A percentile compares a stretch with the other conserved stretches of the same genome.
Conservation (phyloP, 2,329 filamentous ascomycete species). For the Neonectria magnoliae region DNA sequence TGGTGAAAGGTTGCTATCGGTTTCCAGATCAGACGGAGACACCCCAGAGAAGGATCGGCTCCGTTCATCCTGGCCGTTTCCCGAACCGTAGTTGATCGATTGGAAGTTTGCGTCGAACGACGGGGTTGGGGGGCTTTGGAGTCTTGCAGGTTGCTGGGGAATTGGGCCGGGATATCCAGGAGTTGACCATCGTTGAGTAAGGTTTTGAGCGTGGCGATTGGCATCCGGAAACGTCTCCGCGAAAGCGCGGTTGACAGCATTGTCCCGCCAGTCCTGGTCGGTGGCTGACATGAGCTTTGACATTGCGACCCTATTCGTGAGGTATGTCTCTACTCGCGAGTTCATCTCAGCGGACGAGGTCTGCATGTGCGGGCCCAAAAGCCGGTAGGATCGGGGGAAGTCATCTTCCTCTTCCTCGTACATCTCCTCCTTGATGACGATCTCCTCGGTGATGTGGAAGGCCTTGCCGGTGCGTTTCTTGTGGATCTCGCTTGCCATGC, state of each 20-base stretch:
- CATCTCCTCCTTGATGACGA: slow-evolving; percentile 92
- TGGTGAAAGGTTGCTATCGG: slow-evolving; percentile 35
- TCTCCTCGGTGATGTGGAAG: slow-evolving; percentile 83
- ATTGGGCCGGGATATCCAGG: slow-evolving; percentile 25
- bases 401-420: slow-evolving; percentile 95
- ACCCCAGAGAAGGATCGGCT: slow-evolving; percentile 31
- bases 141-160: slow-evolving; percentile 9
- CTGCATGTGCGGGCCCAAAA: slow-evolving; percentile 70
- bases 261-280: slow-evolving; percentile 53
- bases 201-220: slow-evolving; percentile 39
- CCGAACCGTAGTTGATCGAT: slow-evolving; percentile 36
- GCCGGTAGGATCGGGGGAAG: slow-evolving; percentile 71
- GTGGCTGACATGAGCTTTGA: slow-evolving; percentile 51
- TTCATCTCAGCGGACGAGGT: slow-evolving; percentile 70
- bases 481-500: slow-evolving; percentile 90
- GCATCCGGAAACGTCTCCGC: slow-evolving; percentile 57
- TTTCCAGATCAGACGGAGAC: slow-evolving; percentile 31
- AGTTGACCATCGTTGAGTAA: slow-evolving; percentile 37
- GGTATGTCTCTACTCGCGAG: slow-evolving; percentile 63
- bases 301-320: slow-evolving; percentile 56
- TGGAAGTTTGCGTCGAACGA: slow-evolving; percentile 38
- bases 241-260: slow-evolving; percentile 59
- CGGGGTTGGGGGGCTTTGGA: slow-evolving; percentile 31
- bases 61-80: slow-evolving; percentile 24
- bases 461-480: slow-evolving; percentile 85